Conservation (phyloP, 2,329 filamentous ascomycete genomes). For the Pseudogymnoascus sp. region DNA sequence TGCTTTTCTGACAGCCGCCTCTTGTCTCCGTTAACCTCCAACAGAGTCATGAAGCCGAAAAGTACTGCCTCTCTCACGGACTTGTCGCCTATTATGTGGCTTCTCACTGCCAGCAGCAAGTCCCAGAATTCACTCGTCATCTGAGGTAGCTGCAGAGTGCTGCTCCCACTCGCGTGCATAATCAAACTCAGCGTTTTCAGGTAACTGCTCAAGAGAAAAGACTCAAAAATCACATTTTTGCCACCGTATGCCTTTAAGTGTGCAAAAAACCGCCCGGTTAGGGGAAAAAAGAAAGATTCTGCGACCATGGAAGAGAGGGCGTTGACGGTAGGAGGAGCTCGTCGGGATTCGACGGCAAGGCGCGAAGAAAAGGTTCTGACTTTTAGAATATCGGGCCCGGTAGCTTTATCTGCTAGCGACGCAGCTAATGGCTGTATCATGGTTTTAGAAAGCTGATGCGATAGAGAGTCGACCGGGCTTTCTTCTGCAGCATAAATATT, state of each 20-base stretch:
- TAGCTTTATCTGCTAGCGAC: slow-evolving; percentile 66
- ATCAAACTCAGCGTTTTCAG: slow-evolving; percentile 79
- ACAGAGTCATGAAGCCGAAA: slow-evolving; percentile 66
- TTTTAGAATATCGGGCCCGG: slow-evolving; percentile 78
- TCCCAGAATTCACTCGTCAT: slow-evolving; percentile 81
- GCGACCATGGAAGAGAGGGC: slow-evolving; percentile 69
- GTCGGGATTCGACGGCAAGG: slow-evolving; percentile 53
- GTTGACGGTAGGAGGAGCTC: slow-evolving; percentile 57
- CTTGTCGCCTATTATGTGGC: slow-evolving; percentile 50
- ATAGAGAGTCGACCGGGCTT: slow-evolving; percentile 53
- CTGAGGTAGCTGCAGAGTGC: slow-evolving; percentile 64
- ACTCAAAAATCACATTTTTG: slow-evolving; percentile 58
- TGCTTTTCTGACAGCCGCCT: slow-evolving; percentile 64
- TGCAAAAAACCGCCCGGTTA: slow-evolving; percentile 71
- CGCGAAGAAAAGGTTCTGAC: slow-evolving; percentile 80
- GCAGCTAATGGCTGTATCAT: slow-evolving; percentile 79
- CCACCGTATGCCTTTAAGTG: slow-evolving; percentile 45
- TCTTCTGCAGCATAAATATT: slow-evolving; percentile 49
- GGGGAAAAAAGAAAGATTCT: slow-evolving; percentile 74
- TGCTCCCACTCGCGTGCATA: slow-evolving; percentile 73
- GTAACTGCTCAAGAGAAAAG: slow-evolving; percentile 68
- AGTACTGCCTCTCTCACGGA: slow-evolving; percentile 65
- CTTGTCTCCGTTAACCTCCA: slow-evolving; percentile 75
- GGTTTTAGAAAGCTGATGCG: slow-evolving; percentile 55
- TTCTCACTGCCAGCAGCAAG: slow-evolving; percentile 65